A percentile compares a stretch with the other conserved stretches of the same genome.
phyloP scores from a whole-genome alignment of 208 protist genomes.

The Acanthamoeba castellanii region DNA sequence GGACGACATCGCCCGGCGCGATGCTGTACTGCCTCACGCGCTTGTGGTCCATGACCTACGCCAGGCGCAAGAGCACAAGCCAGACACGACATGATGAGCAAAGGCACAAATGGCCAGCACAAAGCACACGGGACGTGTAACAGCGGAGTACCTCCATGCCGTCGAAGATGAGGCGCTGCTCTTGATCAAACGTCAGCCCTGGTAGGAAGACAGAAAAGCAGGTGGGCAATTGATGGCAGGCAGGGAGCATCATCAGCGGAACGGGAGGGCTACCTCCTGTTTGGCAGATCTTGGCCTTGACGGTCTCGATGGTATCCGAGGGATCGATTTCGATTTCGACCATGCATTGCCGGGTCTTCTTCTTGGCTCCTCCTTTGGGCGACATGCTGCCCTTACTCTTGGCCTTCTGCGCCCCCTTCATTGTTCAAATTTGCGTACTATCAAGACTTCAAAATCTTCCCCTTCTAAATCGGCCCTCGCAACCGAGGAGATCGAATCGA shows the following conservation, averaged over 20 bases:
- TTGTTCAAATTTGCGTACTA: not conserved
- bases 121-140: too few species aligned
- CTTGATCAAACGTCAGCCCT: constrained; percentile 22
- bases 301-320: constrained; percentile 31
- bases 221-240: not conserved
- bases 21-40: constrained; percentile 32
- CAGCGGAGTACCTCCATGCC: constrained; percentile 1
- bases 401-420: constrained; percentile 19
- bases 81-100: not conserved
- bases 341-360: not conserved
- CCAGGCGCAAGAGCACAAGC: not conserved
- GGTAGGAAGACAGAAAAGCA: not conserved
- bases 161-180: constrained; percentile 56
- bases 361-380: not conserved
- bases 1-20: constrained; percentile 37
- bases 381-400: not conserved
- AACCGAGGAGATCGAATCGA: not conserved
- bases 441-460: too few species aligned
- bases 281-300: constrained; percentile 57
- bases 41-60: constrained; percentile 42
- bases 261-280: not conserved
- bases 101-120: too few species aligned
- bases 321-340: constrained; percentile 54
- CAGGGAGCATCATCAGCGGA: not conserved
- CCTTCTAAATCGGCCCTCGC: not conserved